Conservation (phyloP, 169 alveolate species). For the Toxoplasma gondii region DNA sequence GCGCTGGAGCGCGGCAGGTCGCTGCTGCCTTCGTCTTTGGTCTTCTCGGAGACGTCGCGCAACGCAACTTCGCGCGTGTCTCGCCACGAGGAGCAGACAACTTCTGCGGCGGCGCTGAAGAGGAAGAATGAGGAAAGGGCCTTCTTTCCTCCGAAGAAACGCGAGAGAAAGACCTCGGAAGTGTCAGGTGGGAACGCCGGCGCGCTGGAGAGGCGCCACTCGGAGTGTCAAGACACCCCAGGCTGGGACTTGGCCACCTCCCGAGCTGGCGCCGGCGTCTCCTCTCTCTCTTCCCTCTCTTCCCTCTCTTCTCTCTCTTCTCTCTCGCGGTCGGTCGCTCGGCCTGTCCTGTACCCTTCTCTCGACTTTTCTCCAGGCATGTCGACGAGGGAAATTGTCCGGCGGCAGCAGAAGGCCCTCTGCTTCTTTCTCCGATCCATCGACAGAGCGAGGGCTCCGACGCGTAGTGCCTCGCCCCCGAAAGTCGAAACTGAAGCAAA, state of each 20-base stretch:
- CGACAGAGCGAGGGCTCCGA: not conserved
- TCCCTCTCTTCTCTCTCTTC: not conserved
- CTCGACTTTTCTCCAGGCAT: not conserved
- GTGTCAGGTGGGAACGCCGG: not conserved
- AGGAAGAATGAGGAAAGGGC: not conserved
- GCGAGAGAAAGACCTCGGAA: not conserved
- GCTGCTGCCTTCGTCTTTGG: not conserved
- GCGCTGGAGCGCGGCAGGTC: not conserved
- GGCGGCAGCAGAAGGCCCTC: constrained; percentile 24
- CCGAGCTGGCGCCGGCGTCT: no score
- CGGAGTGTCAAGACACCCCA: no score
- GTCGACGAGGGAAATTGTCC: not conserved
- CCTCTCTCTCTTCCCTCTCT: not conserved
- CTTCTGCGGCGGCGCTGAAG: not conserved
- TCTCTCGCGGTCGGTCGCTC: not conserved
- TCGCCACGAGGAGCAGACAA: not conserved
- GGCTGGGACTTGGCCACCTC: no score
- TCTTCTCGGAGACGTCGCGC: constrained; percentile 3
- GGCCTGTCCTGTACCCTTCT: not conserved
- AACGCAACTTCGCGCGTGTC: not conserved
- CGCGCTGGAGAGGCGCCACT: no score
- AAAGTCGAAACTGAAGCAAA: not conserved
- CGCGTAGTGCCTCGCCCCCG: not conserved
- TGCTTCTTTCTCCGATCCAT: not conserved
- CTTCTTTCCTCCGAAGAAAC: not conserved